Conservation (phyloP, 192 early-diverging fungal genomes). For the Linnemannia hyalina region DNA sequence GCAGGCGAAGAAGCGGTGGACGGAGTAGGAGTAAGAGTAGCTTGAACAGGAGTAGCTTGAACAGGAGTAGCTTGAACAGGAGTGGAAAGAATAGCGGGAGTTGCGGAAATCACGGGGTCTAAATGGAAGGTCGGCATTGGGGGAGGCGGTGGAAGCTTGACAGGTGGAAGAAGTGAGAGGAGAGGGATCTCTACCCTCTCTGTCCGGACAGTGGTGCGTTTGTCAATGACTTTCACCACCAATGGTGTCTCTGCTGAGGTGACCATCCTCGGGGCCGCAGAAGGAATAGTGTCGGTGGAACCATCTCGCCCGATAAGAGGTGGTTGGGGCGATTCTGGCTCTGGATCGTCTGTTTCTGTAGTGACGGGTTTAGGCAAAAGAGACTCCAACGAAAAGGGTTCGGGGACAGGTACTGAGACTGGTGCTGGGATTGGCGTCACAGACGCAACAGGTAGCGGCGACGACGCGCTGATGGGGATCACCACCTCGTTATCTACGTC, state of each 20-base stretch:
- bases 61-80: background rate
- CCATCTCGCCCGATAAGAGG: conserved; percentile 14
- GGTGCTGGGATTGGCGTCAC: background rate
- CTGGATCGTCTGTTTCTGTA: background rate
- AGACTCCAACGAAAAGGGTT: background rate
- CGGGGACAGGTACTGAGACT: background rate
- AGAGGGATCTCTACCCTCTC: conserved; percentile 6
- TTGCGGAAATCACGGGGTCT: conserved; percentile 1
- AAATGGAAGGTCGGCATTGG: conserved; percentile 19
- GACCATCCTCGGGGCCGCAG: conserved; percentile 10
- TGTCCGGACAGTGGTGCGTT: conserved; percentile 8
- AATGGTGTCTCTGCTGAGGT: conserved; percentile 5
- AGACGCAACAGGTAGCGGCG: background rate
- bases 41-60: conserved; percentile 10
- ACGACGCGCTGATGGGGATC: background rate
- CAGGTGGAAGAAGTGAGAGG: conserved; percentile 1
- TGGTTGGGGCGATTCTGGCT: background rate
- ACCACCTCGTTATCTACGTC: conserved; percentile 2
- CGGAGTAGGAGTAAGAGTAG: background rate
- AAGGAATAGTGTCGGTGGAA: conserved; percentile 11
- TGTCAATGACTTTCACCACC: conserved; percentile 1
- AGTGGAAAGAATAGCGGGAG: background rate
- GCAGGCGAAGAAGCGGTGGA: background rate
- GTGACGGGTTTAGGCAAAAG: background rate
- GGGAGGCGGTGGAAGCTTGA: conserved; percentile 9